These are phyloP conservation scores for Mortierella sp. DNA, from an alignment of 371 early-diverging fungal species.

Conservation along the genomic window DNA sequence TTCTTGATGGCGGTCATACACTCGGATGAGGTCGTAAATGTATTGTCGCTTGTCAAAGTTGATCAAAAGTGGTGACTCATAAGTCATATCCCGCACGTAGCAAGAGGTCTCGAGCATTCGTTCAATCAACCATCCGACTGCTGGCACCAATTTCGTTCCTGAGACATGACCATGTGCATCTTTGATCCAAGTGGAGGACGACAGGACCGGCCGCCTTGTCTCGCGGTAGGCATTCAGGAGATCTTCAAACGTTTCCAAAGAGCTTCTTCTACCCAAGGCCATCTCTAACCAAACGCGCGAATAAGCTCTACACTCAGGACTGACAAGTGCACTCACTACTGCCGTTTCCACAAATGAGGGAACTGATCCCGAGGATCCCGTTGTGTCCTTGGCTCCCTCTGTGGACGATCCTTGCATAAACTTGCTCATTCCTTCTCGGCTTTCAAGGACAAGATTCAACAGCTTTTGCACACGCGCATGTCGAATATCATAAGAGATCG, in stretches of 20 bases:
- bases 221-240: conserved; percentile 33
- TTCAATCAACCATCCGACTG: conserved; percentile 67
- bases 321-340: conserved; percentile 78
- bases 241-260: conserved; percentile 74
- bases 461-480: conserved; percentile 71
- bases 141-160: conserved; percentile 51
- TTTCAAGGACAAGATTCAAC: conserved; percentile 65
- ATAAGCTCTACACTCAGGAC: conserved; percentile 80
- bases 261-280: conserved; percentile 59
- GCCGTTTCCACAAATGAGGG: conserved; percentile 86
- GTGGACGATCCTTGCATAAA: conserved; percentile 29
- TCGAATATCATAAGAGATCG: conserved; percentile 62
- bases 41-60: conserved; percentile 80
- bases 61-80: conserved; percentile 59
- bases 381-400: background rate
- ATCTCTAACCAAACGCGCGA: conserved; percentile 76
- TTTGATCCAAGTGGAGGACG: background rate
- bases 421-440: conserved; percentile 58
- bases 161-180: background rate
- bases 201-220: background rate
- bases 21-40: conserved; percentile 69
- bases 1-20: conserved; percentile 56
- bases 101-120: conserved; percentile 60
- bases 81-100: conserved; percentile 58
- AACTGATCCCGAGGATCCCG: conserved; percentile 46